A percentile compares a stretch with the other conserved stretches of the same genome.
Conservation (phyloP, 768 basidiomycete species). For the Pisolithus albus region DNA sequence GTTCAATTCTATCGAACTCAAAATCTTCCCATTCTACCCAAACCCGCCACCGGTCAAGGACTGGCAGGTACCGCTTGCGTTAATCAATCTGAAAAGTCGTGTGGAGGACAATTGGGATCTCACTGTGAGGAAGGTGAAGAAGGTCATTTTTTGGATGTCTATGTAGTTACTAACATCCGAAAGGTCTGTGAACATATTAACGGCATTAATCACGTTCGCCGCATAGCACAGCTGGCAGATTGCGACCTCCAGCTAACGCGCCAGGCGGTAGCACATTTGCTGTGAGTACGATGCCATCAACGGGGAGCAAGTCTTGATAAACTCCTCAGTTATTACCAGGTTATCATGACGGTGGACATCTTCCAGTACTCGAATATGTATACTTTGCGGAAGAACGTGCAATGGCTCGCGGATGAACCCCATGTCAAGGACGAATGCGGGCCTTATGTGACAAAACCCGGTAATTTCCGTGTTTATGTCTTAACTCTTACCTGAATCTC, state of each 20-base stretch:
- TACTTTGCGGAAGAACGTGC: slow-evolving; percentile 77
- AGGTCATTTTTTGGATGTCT: not conserved
- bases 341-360: slow-evolving; percentile 93
- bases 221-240: slow-evolving; percentile 87
- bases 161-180: slow-evolving; percentile 1
- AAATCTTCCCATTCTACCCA: slow-evolving; percentile 94
- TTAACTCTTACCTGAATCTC: slow-evolving; percentile 1
- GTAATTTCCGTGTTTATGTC: slow-evolving; percentile 26
- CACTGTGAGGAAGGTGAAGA: slow-evolving; percentile 73
- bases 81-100: slow-evolving; percentile 76
- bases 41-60: slow-evolving; percentile 86
- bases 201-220: slow-evolving; percentile 85
- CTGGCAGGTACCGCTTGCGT: slow-evolving; percentile 92
- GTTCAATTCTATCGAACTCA: slow-evolving; percentile 92
- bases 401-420: slow-evolving; percentile 78
- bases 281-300: slow-evolving; percentile 46
- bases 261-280: slow-evolving; percentile 82
- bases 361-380: slow-evolving; percentile 99
- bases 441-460: slow-evolving; percentile 78
- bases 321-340: slow-evolving; percentile 80
- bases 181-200: slow-evolving; percentile 80
- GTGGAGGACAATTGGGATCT: slow-evolving; percentile 94
- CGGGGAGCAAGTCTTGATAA: not conserved
- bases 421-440: slow-evolving; percentile 90
- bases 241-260: slow-evolving; percentile 79